Evolutionary conservation across 345 rosid species (phyloP), one percentile per base, ranked within the genome.

Genomic region (Durio zibethinus): DNA sequence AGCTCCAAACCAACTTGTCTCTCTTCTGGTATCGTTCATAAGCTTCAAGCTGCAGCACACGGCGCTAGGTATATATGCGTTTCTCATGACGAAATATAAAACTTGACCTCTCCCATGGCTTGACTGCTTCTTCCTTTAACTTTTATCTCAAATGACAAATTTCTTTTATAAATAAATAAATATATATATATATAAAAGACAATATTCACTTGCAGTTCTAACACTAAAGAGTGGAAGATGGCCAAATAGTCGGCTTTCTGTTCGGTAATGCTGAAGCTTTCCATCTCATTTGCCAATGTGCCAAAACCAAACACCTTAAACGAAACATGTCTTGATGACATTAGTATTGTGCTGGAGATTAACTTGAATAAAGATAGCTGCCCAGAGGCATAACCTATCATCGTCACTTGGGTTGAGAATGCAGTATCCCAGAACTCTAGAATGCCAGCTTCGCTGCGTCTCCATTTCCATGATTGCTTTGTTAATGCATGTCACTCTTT

Each of bases 381-480:
- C 64, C 98, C 98, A 0, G 90, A 88, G 72, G 94, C 90, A 16
- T 90, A 93, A 75, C 76, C 94, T 62, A 72, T 87, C 7, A 82
- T 94, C 77, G 89, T 87, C 67, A 83, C 92, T 0, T 83, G 82
- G 90, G 94, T 91, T 20, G 81, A 89, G 78, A 84, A 63, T 40
- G 89, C 97, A 3, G 82, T 91, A 21, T 67, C 87, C 48, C 82
- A 84, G 38, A 96, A 93, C 79, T 83, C 91, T 25, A 85, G 94
- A 83, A 93, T 93, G 91, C 93, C 97, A 0, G 92, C 94, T 69
- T 91, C 93, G 5, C 82, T 91, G 62, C 90, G 94, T 43, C 96
- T 93, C 73, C 96, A 91, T 77, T 91, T 93, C 79, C 96, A 89
- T 42, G 93, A 93, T 70, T 93, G 94, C 84, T 93, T 93, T 77